Evolutionary conservation across 768 basidiomycete species (phyloP).

Genomic region (Kockovaella imperatae): DNA sequence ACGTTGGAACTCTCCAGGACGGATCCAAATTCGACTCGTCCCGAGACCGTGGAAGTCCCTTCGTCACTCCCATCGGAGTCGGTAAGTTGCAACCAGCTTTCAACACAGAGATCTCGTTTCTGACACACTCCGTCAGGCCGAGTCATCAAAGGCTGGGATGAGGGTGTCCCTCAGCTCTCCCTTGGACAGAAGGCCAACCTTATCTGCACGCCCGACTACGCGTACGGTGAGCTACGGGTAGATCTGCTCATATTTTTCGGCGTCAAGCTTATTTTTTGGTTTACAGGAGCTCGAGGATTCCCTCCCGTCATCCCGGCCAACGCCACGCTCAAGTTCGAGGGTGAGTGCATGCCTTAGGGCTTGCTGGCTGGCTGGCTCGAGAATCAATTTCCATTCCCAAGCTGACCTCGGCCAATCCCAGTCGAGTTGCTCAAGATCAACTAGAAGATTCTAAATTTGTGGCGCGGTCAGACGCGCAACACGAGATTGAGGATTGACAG

Average conservation of each 20-base stretch:
- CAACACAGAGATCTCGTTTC: background rate
- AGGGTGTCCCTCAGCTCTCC: slow-evolving; percentile 43
- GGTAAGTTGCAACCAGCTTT: background rate
- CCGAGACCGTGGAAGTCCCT: slow-evolving; percentile 37
- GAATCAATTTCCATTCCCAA: too few relatives aligned
- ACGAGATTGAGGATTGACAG: too few relatives aligned
- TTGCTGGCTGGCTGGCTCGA: background rate
- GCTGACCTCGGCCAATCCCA: too few relatives aligned
- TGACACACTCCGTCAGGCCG: slow-evolving; percentile 10
- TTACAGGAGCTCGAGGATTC: slow-evolving; percentile 38
- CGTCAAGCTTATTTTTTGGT: slow-evolving; percentile 8
- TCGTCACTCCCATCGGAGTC: slow-evolving; percentile 41
- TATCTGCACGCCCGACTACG: slow-evolving; percentile 45
- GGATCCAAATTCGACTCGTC: slow-evolving; percentile 45
- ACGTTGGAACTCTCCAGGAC: slow-evolving; percentile 44
- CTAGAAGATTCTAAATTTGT: too few relatives aligned
- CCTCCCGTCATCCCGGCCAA: slow-evolving; percentile 45
- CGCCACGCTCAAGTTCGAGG: slow-evolving; percentile 44
- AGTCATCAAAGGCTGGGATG: slow-evolving; percentile 45
- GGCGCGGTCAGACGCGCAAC: too few relatives aligned
- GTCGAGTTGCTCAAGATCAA: slow-evolving; percentile 39
- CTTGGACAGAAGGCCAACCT: slow-evolving; percentile 46
- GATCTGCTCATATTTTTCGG: background rate
- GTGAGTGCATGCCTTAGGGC: slow-evolving; percentile 8
- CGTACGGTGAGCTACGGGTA: slow-evolving; percentile 19